phyloP scores from a whole-genome alignment of 768 basidiomycete species.

The Kwoniella bestiolae region DNA sequence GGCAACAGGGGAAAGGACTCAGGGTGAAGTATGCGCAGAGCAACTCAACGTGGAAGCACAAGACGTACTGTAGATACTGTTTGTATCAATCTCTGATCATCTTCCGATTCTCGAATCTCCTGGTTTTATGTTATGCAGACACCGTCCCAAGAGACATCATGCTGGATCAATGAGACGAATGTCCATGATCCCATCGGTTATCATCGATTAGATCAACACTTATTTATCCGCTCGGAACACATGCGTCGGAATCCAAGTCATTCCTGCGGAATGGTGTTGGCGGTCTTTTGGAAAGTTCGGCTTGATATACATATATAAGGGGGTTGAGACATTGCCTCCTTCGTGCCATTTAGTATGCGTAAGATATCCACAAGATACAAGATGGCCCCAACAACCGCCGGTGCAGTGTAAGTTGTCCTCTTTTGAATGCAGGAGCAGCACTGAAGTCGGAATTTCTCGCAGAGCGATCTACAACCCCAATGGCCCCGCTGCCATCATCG shows the following conservation, averaged over 20 bases:
- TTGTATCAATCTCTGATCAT: too few relatives aligned
- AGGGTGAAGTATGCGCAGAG: too few relatives aligned
- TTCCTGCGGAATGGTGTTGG: background rate
- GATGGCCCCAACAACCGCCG: conserved; percentile 5
- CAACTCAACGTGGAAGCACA: too few relatives aligned
- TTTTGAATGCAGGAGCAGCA: background rate
- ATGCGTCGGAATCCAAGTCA: background rate
- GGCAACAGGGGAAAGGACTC: too few relatives aligned
- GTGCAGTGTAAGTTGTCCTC: conserved; percentile 4
- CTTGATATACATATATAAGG: background rate
- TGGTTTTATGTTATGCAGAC: too few relatives aligned
- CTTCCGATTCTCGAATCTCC: too few relatives aligned
- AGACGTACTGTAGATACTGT: too few relatives aligned
- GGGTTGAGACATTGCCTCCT: background rate
- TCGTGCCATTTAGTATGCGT: background rate
- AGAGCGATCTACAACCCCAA: conserved; percentile 41
- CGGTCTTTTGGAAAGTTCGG: too few relatives aligned
- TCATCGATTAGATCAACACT: too few relatives aligned
- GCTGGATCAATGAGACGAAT: too few relatives aligned
- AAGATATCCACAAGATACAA: background rate
- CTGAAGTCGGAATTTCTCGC: background rate
- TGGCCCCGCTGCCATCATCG: conserved; percentile 26
- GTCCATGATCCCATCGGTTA: too few relatives aligned
- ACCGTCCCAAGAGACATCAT: too few relatives aligned
- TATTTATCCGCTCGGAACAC: background rate